A percentile compares a stretch with the other conserved stretches of the same genome.
phyloP scores from a whole-genome alignment of 75 land plant genomes.

The Isoetes taiwanensis region DNA sequence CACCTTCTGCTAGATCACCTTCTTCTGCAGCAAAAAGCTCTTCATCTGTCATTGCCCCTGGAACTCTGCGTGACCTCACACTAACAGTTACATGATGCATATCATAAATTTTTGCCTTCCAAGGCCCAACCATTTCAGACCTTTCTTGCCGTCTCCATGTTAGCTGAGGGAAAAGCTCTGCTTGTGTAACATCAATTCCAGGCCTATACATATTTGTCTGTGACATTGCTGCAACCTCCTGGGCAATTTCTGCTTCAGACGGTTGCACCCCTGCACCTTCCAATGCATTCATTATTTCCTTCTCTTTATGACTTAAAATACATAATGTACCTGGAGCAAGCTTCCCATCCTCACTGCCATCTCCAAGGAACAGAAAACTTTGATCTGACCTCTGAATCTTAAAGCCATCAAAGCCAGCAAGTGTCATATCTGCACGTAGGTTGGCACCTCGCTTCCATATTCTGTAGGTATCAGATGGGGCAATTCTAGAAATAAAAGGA shows the following conservation, averaged over 20 bases:
- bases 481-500: constrained; percentile 87
- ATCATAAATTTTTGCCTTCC: constrained; percentile 95
- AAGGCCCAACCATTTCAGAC: constrained; percentile 81
- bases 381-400: constrained; percentile 90
- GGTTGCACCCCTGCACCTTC: constrained; percentile 89
- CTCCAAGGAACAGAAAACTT: constrained; percentile 80
- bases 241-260: constrained; percentile 86
- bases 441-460: constrained; percentile 94
- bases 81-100: constrained; percentile 73
- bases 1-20: constrained; percentile 26
- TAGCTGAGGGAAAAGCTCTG: constrained; percentile 79
- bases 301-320: constrained; percentile 79
- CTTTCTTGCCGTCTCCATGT: constrained; percentile 93
- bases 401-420: constrained; percentile 94
- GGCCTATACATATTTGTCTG: constrained; percentile 95
- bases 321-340: constrained; percentile 63
- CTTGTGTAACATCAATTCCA: constrained; percentile 94
- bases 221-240: constrained; percentile 87
- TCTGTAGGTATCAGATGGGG: constrained; percentile 97
- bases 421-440: constrained; percentile 94
- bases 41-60: constrained; percentile 98
- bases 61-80: constrained; percentile 89
- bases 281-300: constrained; percentile 80
- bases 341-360: constrained; percentile 41
- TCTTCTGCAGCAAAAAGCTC: constrained; percentile 58